Evolutionary conservation across 2,329 filamentous ascomycete species (phyloP), one percentile per base, ranked within the genome.

Genomic region (Elsinoe arachidis): DNA sequence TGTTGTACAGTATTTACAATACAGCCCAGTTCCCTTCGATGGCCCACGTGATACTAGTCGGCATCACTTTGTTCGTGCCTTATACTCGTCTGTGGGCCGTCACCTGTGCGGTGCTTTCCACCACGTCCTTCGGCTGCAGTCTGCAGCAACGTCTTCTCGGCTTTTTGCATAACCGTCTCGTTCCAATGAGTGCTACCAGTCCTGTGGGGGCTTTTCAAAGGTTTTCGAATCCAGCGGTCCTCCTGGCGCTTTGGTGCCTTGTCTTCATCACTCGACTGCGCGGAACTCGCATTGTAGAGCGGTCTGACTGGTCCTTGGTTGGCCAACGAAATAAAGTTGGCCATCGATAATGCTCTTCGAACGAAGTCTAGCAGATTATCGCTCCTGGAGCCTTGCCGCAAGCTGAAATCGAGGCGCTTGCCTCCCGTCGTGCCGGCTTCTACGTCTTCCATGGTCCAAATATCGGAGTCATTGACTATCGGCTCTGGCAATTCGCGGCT

Each of bases 371-470:
- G 2, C 17, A 34, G 6, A 19, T 53, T 19, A 7, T 37, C 7
- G 33, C 26, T 51, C 17, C 9, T 7, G 15, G 17, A 10, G 12
- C 49, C 49, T 35, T 53, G 49, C 34, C 38, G 33, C 14, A 53
- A 4, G 15, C 26, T 35, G 34, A 53, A 37, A 2, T 59, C 57
- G 34, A 57, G 26, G 6, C 51, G 49, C n/a, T 53, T 56, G 14
- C 60, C 60, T 10, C 60, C 57, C 5, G 46, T 55, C 15, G 56
- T 33, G 11, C 58, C 60, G 5, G 47, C 55, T 41, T 61, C 57
- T 6, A 54, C 23, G 11, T 44, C 54, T 2, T 30, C 17, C n/a
- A 58, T 23, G 5, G 14, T 41, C 23, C 47, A 44, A 5, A 19
- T 35, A 9, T 35, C 41, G 3, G 33, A 4, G 15, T 11, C 43